Base-by-base conservation (phyloP, 1,284 basidiomycete genomes). In the Limonomyces culmigenus region DNA sequence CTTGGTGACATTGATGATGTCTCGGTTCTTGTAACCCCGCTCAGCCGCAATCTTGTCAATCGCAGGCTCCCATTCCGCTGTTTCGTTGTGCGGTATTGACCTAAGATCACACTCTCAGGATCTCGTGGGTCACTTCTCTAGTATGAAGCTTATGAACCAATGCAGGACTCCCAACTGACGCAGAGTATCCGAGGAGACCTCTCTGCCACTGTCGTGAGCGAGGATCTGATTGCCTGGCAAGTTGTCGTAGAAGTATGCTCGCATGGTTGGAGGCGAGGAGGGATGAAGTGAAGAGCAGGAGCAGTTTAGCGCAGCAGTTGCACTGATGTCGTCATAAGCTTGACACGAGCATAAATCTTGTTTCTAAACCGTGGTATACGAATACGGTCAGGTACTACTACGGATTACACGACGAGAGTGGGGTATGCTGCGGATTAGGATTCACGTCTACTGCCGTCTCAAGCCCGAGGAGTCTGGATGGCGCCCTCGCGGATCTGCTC, bases 231-330 rank as follows among this genome's bases (percentile, higher is more conserved):
- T 81, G 33, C 76, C 79, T 31, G 72, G 65, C 27, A 74, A 34
- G 50, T 84, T 67, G 58, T 88, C 83, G 52, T 66, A 86, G 58
- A 81, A 76, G 64, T 86, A 87, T 13, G 80, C 77, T 40, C 70
- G 71, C 84, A 87, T 86, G 33, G 42, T 23, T n/a, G n/a, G n/a
- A n/a, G n/a, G n/a, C n/a, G n/a, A n/a, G n/a, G n/a, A n/a, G n/a
- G n/a, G n/a, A n/a, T n/a, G n/a, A n/a, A n/a, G n/a, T n/a, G n/a
- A n/a, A n/a, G n/a, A n/a, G n/a, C n/a, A n/a, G n/a, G n/a, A n/a
- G n/a, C n/a, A n/a, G n/a, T n/a, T n/a, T n/a, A n/a, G n/a, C n/a
- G n/a, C n/a, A n/a, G n/a, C n/a, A n/a, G n/a, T n/a, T n/a, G n/a
- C n/a, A n/a, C n/a, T n/a, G n/a, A n/a, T n/a, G n/a, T n/a, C n/a